Evolutionary conservation across 2,329 filamentous ascomycete genomes (phyloP), one percentile per base, ranked within the genome.

Genomic region (Phyllosticta citrichinensis): DNA sequence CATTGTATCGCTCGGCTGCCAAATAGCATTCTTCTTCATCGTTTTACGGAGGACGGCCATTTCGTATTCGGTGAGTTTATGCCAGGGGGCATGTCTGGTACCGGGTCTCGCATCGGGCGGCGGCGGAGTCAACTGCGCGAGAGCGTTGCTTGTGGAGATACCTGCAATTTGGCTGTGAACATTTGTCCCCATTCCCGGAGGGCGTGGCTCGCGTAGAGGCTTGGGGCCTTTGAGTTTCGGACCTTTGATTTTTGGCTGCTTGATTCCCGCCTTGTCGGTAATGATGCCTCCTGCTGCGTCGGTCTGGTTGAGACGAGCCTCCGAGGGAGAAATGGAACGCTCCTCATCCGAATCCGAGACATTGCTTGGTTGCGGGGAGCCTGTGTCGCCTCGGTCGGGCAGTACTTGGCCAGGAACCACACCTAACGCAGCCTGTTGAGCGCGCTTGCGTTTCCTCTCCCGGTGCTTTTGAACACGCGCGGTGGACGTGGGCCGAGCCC

Each of bases 21-120:
- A 94, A 4, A 89, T 86, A 0, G 89, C 87, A 68, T 94, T 94
- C 79, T 94, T 94, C 81, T 94, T 94, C 89, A 94, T 94, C 19
- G 87, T 82, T 75, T 94, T 94, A 63, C 89, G 80, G 8, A 94
- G 79, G 64, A 85, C 83, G 5, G 83, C 84, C 83, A 87, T 85
- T 67, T 87, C 84, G 75, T 81, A 87, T 65, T 86, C 84, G 2
- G 84, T 87, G 64, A 87, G 73, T 62, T 83, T 82, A 66, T 83
- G 76, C 84, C 84, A 87, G 1, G 84, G 84, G 63, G 80, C 74
- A 73, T 81, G 81, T 67, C 81, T 80, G 71, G 83, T 85, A 54
- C 84, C 84, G 24, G 81, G 77, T 59, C 76, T 75, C 8, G 84
- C 83, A 69, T 85, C 81, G 20, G 79, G 73, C 14, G 84, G 84